Base-by-base conservation (phyloP, 1,139 yeast genomes). In the Hansenula lynferdii region DNA sequence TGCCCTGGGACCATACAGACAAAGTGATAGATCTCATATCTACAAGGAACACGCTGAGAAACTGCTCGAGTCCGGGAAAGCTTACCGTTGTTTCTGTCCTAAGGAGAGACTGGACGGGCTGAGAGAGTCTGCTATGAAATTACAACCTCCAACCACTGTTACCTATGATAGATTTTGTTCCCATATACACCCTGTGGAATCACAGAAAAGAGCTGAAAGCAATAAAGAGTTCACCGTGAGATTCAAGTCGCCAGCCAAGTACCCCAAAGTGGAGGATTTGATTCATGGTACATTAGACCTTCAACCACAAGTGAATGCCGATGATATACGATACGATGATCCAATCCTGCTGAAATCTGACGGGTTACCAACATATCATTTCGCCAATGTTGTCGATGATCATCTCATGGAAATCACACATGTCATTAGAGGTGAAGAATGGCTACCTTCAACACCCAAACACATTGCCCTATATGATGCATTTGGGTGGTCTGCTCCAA, bases 371-470 rank as follows among this genome's bases (percentile, higher is more conserved):
- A 92, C 99, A 0, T 92, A 92, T 53, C 99, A 92, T 62, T 82
- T 92, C 55, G 98, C 98, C 17, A 90, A 87, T 54, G 96, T 92
- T 3, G 78, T 92, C 3, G 99, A 92, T 56, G 99, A 92, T 58
- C 95, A 90, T 58, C 62, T 85, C 36, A 94, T 92, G 98, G 62
- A 76, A 35, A 85, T 92, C 31, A 85, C 97, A 0, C 97, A 94
- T 60, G 98, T 92, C 9, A 79, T 92, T 10, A 70, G 99, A 47
- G 99, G 99, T 27, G 98, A 92, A 56, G 97, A 92, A 60, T 94
- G 99, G 99, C 66, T 92, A 9, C 83, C 96, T 1, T 85, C 97
- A 0, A 92, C 98, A 0, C 96, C 97, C 3, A 92, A 90, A 50
- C 99, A 92, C 56, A 70, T 87, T 34, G 94, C 96, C 0, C 61